These are phyloP conservation scores for Lecanicillium sp. DNA, from an alignment of 2,329 filamentous ascomycete species.

Conservation along the genomic window DNA sequence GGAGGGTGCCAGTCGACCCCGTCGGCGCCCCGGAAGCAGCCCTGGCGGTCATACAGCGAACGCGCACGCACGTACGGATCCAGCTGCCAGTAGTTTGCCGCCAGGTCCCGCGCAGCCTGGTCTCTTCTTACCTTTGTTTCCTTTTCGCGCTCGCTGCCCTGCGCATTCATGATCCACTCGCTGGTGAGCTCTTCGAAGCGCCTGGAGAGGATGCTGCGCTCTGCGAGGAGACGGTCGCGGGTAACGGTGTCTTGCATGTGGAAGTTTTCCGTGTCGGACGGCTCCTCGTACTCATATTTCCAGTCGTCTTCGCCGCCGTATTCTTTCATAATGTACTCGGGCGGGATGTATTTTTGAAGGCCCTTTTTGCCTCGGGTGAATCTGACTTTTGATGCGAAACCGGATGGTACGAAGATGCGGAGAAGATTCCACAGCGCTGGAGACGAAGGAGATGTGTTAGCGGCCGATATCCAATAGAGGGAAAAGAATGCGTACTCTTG, in stretches of 20 bases:
- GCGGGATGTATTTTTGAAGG: constrained; percentile 61
- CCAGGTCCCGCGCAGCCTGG: constrained; percentile 49
- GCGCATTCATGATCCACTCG: constrained; percentile 51
- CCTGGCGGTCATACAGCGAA: constrained; percentile 67
- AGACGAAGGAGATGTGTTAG: no score
- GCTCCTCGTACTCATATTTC: constrained; percentile 70
- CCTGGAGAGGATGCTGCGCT: constrained; percentile 52
- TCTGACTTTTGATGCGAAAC: constrained; percentile 79
- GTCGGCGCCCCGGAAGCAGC: constrained; percentile 57
- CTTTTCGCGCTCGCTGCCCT: constrained; percentile 29
- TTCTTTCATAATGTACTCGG: constrained; percentile 61
- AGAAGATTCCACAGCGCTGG: constrained; percentile 81
- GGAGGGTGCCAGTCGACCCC: constrained; percentile 57
- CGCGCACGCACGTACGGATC: constrained; percentile 75
- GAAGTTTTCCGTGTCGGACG: constrained; percentile 61
- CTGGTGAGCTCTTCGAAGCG: constrained; percentile 65
- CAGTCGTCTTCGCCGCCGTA: constrained; percentile 74
- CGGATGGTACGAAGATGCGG: constrained; percentile 81
- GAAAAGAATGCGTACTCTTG: constrained; percentile 54
- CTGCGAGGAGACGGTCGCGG: constrained; percentile 50
- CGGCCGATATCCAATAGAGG: no score
- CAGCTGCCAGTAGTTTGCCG: constrained; percentile 71
- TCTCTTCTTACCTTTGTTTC: constrained; percentile 46
- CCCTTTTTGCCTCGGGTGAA: constrained; percentile 74
- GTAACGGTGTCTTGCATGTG: constrained; percentile 53